Evolutionary conservation across 805 yeast species (phyloP), one percentile per base, ranked within the genome.

Genomic region (Starmerella vaccinii): DNA sequence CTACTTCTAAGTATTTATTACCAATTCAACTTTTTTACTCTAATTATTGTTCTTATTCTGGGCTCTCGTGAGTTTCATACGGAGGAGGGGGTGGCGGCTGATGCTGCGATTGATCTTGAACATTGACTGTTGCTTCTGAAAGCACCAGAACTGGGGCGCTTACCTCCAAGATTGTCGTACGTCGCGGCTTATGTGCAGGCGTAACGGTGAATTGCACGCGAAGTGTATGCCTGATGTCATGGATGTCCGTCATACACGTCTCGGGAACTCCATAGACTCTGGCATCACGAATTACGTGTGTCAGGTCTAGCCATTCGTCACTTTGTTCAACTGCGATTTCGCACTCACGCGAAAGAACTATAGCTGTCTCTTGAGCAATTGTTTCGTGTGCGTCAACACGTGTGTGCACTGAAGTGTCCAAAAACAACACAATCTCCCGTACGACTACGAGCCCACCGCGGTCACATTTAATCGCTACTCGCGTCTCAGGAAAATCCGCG

Each of bases 231-330:
- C n/a, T 13, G 26, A 39, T 37, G 5, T 47, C 38, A 37, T 51
- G 54, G 15, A 51, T 16, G 18, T 27, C 29, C 9, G 51, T 51
- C 7, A 15, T 33, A 24, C 43, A 47, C 8, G 54, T 46, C 38
- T 51, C 54, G 1, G 49, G 50, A 13, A 51, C 42, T 9, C 51
- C 54, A 27, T 32, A 47, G 16, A 51, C 45, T 5, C 49, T 32
- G 10, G 51, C 46, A 15, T 18, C 32, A 6, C 35, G 16, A 3
- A 51, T 18, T n/a, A 29, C 2, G 9, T 42, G 41, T 13, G 54
- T 21, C 10, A 51, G n/a, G 21, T 51, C 54, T 6, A 19, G 5
- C 54, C 54, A 51, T 1, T 38, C 49, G 8, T 5, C 16, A 18
- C 27, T 39, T 2, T 19, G 35, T 13, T 16, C 22, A 2, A 47